phyloP scores from a whole-genome alignment of 371 early-diverging fungal genomes.

The Zychaea mexicana region DNA sequence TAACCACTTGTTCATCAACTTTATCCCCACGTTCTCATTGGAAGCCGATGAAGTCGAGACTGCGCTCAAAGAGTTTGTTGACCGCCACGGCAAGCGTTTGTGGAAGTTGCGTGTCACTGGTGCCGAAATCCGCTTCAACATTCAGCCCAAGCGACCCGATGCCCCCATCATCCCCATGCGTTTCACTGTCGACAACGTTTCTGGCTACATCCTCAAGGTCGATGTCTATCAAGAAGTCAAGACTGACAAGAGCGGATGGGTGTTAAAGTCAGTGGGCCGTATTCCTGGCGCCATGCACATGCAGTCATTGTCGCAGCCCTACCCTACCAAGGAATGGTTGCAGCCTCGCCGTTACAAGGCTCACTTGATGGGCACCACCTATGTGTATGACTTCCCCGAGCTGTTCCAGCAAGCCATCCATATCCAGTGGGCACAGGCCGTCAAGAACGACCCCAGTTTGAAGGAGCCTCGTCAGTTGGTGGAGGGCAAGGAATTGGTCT shows the following conservation, averaged over 20 bases:
- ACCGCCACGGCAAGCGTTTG: constrained; percentile 92
- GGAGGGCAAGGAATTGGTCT: constrained; percentile 83
- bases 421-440: constrained; percentile 74
- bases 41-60: constrained; percentile 83
- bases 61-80: constrained; percentile 87
- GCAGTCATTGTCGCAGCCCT: constrained; percentile 81
- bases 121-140: constrained; percentile 93
- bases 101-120: constrained; percentile 94
- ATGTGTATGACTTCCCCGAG: constrained; percentile 97
- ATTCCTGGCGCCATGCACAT: constrained; percentile 85
- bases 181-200: constrained; percentile 88
- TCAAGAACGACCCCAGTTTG: constrained; percentile 52
- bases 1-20: constrained; percentile 98
- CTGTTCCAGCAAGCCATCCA: constrained; percentile 89
- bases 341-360: constrained; percentile 98
- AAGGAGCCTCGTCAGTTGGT: constrained; percentile 73
- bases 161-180: constrained; percentile 84
- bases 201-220: constrained; percentile 90
- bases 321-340: constrained; percentile 93
- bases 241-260: constrained; percentile 71
- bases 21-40: constrained; percentile 93
- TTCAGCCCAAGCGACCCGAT: constrained; percentile 67
- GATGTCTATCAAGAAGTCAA: constrained; percentile 91
- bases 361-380: constrained; percentile 97
- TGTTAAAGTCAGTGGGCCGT: constrained; percentile 73